Percentiles rank a stretch among this genome's conserved stretches.
Conservation (phyloP, 768 basidiomycete genomes). For the Boletus tylopilopsis region DNA sequence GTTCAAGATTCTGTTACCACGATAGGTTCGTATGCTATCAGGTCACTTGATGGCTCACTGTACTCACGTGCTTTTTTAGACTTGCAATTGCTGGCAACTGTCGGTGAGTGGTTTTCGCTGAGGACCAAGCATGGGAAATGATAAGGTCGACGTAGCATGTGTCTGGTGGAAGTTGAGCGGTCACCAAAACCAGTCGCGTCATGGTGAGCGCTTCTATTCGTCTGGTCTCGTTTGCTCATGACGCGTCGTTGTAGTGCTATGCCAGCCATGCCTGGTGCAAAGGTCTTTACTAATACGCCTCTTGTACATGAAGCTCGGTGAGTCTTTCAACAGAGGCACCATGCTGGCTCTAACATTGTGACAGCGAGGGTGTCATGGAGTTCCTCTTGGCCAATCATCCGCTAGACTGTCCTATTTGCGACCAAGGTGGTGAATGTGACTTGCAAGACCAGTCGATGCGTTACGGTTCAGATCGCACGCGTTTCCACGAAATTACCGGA, state of each 20-base stretch:
- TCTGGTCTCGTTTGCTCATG: neutral
- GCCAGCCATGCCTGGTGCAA: slow-evolving; percentile 94
- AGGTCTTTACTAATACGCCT: slow-evolving; percentile 92
- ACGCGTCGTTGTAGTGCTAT: slow-evolving; percentile 60
- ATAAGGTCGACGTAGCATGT: slow-evolving; percentile 64
- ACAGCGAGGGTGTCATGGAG: slow-evolving; percentile 97
- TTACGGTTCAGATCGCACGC: slow-evolving; percentile 94
- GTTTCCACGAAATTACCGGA: slow-evolving; percentile 97
- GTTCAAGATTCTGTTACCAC: slow-evolving; percentile 75
- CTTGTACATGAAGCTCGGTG: slow-evolving; percentile 85
- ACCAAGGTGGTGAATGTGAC: slow-evolving; percentile 98
- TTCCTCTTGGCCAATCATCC: slow-evolving; percentile 97
- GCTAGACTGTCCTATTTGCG: slow-evolving; percentile 97
- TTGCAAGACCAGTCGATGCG: slow-evolving; percentile 99
- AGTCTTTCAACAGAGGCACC: slow-evolving; percentile 4
- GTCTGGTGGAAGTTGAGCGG: slow-evolving; percentile 94
- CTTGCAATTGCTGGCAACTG: slow-evolving; percentile 98
- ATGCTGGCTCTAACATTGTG: slow-evolving; percentile 9
- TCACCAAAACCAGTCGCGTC: slow-evolving; percentile 95
- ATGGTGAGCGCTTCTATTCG: slow-evolving; percentile 49
- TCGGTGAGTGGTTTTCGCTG: slow-evolving; percentile 51
- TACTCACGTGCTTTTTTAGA: slow-evolving; percentile 36
- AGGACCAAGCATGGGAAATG: slow-evolving; percentile 3
- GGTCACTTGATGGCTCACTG: neutral
- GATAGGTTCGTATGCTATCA: slow-evolving; percentile 53